Evolutionary conservation across 495 filamentous ascomycete species (phyloP), one percentile per base, ranked within the genome.

Genomic region (Penicillium flavigenum): DNA sequence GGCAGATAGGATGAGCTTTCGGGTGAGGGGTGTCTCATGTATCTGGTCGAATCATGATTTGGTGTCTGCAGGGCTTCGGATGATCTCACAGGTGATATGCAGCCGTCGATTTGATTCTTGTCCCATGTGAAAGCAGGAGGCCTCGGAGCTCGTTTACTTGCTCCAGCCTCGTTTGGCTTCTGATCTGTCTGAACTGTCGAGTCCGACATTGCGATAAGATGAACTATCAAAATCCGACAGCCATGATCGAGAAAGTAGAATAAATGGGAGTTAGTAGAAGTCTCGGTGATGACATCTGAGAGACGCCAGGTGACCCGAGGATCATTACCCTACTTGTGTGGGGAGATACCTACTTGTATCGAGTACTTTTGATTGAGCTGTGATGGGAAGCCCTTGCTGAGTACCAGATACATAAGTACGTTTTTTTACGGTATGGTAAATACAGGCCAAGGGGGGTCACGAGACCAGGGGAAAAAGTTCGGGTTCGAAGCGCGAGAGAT

Each of bases 1-100:
- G 86, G 86, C 16, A 83, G 74, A 24, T 81, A 68, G 45, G 77
- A 78, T 11, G 53, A 59, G 38, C 79, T 75, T 52, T 77, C 72
- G n/a, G 81, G 72, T 10, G 79, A 78, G 10, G 72, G 67, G 24
- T 79, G 53, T 31, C 62, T 66, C 31, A 36, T 55, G 44, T 47
- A 47, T 47, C 19, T 48, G n/a, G 26, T 38, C 26, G 51, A 43
- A 14, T 47, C 53, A 16, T 39, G 32, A 26, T 59, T 63, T 24
- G 66, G 59, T 14, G 66, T 63, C 58, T 52, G 64, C 44, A 65
- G 19, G 19, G 68, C 61, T 72, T 78, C 59, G 71, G 68, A 63
- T 72, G 73, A 56, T 75, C 72, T 57, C 64, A 69, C 50, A 61
- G 77, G 59, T n/a, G 67, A 70, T 53, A 63, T 51, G 19, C 54